phyloP scores from a whole-genome alignment of 1,284 basidiomycete species.

The Schizophyllum amplum region DNA sequence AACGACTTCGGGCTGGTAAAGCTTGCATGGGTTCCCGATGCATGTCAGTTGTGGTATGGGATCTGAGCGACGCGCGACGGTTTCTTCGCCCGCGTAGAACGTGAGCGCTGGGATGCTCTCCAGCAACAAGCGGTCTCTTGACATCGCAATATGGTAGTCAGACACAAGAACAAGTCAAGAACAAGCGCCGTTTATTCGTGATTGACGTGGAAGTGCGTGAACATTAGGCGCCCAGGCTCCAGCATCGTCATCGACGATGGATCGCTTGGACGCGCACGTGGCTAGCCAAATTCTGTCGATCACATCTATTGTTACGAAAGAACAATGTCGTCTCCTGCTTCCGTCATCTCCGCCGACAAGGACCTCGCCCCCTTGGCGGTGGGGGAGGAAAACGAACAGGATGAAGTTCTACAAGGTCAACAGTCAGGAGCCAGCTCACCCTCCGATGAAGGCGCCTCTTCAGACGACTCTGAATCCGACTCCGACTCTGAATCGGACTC shows the following conservation, averaged over 20 bases:
- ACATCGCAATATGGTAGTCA: constrained; percentile 34
- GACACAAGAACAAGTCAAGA: constrained; percentile 4
- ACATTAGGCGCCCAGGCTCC: too few relatives aligned
- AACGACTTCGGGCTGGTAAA: constrained; percentile 80
- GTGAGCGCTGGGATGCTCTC: constrained; percentile 68
- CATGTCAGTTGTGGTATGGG: constrained; percentile 78
- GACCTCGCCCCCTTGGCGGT: background rate
- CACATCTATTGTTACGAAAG: background rate
- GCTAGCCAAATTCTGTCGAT: background rate
- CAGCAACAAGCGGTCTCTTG: constrained; percentile 47
- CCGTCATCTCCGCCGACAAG: background rate
- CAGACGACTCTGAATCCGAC: background rate
- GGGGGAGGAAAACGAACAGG: background rate
- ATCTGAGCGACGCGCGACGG: constrained; percentile 54
- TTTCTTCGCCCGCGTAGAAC: constrained; percentile 67
- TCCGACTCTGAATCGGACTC: background rate
- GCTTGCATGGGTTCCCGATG: constrained; percentile 66
- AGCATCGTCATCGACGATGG: too few relatives aligned
- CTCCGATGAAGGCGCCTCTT: background rate
- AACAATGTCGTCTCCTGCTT: background rate
- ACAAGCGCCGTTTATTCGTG: too few relatives aligned
- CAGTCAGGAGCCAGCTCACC: background rate
- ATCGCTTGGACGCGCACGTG: too few relatives aligned
- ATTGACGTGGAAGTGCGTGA: too few relatives aligned
- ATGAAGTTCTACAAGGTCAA: background rate